Base-by-base conservation (phyloP, 2,329 filamentous ascomycete genomes). In the Clarireedia homoeocarpa region DNA sequence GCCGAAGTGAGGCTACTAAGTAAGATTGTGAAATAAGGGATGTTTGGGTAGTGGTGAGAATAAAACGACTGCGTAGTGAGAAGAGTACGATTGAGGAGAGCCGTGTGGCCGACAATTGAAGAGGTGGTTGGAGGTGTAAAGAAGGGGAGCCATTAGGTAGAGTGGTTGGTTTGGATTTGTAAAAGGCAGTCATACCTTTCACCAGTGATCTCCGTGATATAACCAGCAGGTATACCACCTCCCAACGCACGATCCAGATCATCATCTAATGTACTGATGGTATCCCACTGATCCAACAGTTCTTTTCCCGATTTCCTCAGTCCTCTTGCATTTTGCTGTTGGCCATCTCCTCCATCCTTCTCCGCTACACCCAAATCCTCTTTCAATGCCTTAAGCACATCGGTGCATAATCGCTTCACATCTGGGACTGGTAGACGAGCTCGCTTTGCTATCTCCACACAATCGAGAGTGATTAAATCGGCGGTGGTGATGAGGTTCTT, bases 181-280 rank as follows among this genome's bases (percentile, higher is more conserved):
- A 15, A 38, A 26, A 27, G 5, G 15, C 15, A 40, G 17, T 49
- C 60, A 42, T 70, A 84, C 84, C 90, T 95, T 75, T 97, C 94
- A 57, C 94, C 94, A 1, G 90, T 88, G 59, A 99, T 79, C 71
- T 99, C 94, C 6, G 89, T 91, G 66, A 99, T 77, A 71, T 87
- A 86, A 48, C 91, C 88, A 2, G 84, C 79, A 1, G 87, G 88
- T 55, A 97, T 80, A 20, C 94, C 94, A 48, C 91, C 92, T 58
- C 81, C 82, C 40, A 97, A 77, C 2, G 80, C 74, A 40, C 67
- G 69, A 70, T 99, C 92, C 34, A 99, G 76, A 39, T 73, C 72
- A 50, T 80, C 75, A 70, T 95, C 89, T 45, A 96, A 79, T 0
- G 89, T 95, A 74, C 87, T 95, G 71, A 97, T 89, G 48, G 74